Evolutionary conservation across 805 yeast species (phyloP).

Genomic region (Lipomyces spencermartinsiae): DNA sequence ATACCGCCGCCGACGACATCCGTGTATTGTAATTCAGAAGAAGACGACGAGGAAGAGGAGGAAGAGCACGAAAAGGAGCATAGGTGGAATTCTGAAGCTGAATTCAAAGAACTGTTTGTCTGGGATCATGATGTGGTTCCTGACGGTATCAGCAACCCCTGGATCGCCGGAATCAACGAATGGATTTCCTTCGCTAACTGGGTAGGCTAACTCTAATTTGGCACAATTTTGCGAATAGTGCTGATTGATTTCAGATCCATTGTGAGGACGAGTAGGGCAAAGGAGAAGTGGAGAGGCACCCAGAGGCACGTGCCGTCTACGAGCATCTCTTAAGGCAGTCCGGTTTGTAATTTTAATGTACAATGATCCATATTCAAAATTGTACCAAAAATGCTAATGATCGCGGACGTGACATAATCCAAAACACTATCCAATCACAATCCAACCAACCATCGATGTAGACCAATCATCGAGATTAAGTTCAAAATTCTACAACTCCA

Average conservation of each 20-base stretch:
- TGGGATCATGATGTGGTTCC: constrained; percentile 36
- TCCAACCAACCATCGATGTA: background rate
- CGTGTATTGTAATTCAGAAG: constrained; percentile 1
- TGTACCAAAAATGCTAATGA: background rate
- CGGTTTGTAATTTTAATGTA: too few species aligned
- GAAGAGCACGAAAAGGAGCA: constrained; percentile 8
- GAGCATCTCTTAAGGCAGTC: too few species aligned
- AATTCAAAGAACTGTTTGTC: constrained; percentile 20
- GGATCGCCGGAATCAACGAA: constrained; percentile 24
- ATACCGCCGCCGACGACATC: background rate
- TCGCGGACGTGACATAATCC: background rate
- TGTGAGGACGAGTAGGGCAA: background rate
- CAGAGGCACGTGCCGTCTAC: too few species aligned
- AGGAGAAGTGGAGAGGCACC: background rate
- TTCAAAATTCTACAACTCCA: constrained; percentile 16
- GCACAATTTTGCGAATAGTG: background rate
- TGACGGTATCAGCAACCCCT: constrained; percentile 17
- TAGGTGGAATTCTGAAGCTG: constrained; percentile 17
- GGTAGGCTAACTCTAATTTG: background rate
- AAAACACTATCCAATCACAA: background rate
- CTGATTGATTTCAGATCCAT: background rate
- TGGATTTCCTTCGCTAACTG: constrained; percentile 31
- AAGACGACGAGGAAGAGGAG: constrained; percentile 12
- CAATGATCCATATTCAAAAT: too few species aligned
- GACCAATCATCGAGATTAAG: background rate